These are phyloP conservation scores for Halteria grandinella DNA, from an alignment of 73 alveolate genomes.

Conservation along the genomic window DNA sequence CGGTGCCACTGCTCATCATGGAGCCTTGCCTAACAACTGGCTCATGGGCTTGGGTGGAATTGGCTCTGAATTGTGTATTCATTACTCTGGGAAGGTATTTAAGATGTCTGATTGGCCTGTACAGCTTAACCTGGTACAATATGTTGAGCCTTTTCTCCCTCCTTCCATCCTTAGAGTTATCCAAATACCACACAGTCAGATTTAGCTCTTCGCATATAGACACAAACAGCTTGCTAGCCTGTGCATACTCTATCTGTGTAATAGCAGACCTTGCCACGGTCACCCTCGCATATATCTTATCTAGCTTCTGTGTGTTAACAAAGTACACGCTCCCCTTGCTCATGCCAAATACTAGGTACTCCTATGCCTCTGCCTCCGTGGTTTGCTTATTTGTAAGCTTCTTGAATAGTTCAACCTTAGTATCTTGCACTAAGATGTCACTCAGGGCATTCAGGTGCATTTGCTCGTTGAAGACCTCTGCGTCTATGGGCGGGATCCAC, in stretches of 20 bases:
- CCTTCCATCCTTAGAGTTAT: background rate
- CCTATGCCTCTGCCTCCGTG: constrained; percentile 12
- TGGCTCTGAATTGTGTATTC: background rate
- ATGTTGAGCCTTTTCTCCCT: constrained; percentile 23
- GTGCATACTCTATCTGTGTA: background rate
- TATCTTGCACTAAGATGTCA: background rate
- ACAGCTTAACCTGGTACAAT: background rate
- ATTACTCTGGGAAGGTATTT: background rate
- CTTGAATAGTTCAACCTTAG: too few species aligned
- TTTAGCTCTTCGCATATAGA: constrained; percentile 12
- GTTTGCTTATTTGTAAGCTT: too few species aligned
- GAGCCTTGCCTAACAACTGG: too few species aligned
- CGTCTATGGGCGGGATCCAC: constrained; percentile 19
- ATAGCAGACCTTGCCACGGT: constrained; percentile 33
- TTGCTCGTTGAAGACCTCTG: constrained; percentile 38
- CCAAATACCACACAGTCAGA: background rate
- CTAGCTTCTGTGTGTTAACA: constrained; percentile 1
- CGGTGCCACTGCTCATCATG: too few species aligned
- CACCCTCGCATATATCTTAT: constrained; percentile 15
- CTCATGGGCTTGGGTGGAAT: background rate
- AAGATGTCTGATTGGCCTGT: constrained; percentile 5
- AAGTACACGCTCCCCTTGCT: constrained; percentile 27
- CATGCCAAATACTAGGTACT: constrained; percentile 47
- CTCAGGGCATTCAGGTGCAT: constrained; percentile 4
- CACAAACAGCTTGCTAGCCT: background rate